phyloP scores from a whole-genome alignment of 2,329 filamentous ascomycete species.

The Torrubiella hemipterigena region DNA sequence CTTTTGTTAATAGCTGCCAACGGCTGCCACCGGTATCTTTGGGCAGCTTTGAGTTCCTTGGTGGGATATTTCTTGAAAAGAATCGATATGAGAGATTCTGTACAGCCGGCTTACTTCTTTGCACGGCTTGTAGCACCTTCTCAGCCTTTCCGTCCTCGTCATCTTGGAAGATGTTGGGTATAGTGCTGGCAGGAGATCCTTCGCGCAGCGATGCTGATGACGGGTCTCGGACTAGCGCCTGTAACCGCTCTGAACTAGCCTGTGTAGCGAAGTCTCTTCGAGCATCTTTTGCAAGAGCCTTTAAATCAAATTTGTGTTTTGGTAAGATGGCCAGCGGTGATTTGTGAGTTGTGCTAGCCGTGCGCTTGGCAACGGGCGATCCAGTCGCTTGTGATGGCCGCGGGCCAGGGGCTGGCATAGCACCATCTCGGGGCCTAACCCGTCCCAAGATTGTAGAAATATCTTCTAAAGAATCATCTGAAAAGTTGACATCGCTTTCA shows the following conservation, averaged over 20 bases:
- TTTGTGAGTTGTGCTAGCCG: constrained; percentile 23
- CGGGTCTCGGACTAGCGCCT: constrained; percentile 15
- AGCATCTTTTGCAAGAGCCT: constrained; percentile 47
- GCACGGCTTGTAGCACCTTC: constrained; percentile 35
- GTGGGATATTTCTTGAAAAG: constrained; percentile 28
- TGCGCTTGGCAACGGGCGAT: constrained; percentile 37
- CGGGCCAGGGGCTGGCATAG: constrained; percentile 7
- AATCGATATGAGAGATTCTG: constrained; percentile 33
- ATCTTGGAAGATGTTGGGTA: constrained; percentile 20
- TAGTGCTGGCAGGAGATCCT: constrained; percentile 5
- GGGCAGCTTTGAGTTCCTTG: constrained; percentile 13
- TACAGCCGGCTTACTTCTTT: constrained; percentile 31
- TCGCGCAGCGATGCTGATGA: constrained; percentile 6
- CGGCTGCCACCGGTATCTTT: constrained; percentile 21
- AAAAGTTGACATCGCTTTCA: constrained; percentile 39
- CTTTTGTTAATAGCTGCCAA: constrained; percentile 37
- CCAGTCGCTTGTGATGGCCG: constrained; percentile 13
- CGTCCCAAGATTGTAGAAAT: constrained; percentile 24
- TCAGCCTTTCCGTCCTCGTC: constrained; percentile 30
- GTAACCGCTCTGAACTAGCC: constrained; percentile 36
- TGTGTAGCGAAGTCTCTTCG: constrained; percentile 46
- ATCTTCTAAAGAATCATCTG: constrained; percentile 46
- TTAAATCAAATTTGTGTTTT: constrained; percentile 53
- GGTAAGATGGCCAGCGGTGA: constrained; percentile 39
- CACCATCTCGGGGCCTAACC: constrained; percentile 11